Evolutionary conservation across 2,329 filamentous ascomycete genomes (phyloP).

Genomic region (Penicillium sp.): DNA sequence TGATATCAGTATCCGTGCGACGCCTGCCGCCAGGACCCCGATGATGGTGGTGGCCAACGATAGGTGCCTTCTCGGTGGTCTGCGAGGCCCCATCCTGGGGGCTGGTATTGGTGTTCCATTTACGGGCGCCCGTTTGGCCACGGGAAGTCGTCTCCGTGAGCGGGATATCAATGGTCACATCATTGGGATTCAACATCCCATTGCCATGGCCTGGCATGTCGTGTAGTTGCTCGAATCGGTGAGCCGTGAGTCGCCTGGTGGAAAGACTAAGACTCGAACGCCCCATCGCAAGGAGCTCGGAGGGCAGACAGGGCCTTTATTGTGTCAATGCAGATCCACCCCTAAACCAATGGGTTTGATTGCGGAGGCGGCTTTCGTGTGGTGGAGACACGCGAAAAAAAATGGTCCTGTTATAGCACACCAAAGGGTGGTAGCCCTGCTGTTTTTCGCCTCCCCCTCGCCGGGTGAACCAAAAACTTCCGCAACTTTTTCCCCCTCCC

Average conservation of each 20-base stretch:
- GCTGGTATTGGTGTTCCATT: conserved; percentile 33
- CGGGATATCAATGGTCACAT: conserved; percentile 62
- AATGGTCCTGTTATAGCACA: not conserved
- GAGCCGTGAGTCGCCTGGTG: conserved; percentile 45
- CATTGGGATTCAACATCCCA: conserved; percentile 47
- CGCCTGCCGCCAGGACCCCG: conserved; percentile 35
- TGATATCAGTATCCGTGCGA: conserved; percentile 28
- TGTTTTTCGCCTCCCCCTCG: conserved; percentile 6
- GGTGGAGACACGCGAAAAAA: conserved; percentile 10
- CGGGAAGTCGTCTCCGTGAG: conserved; percentile 56
- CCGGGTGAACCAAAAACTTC: not conserved
- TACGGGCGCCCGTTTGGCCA: conserved; percentile 48
- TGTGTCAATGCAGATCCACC: not conserved
- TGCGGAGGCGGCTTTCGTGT: not conserved
- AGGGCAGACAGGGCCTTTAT: conserved; percentile 11
- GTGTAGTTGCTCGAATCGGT: conserved; percentile 47
- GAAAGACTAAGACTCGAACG: conserved; percentile 38
- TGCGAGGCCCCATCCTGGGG: conserved; percentile 25
- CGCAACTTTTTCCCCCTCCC: not conserved
- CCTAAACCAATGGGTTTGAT: not conserved
- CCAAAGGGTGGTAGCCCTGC: not conserved
- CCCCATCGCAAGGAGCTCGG: conserved; percentile 30
- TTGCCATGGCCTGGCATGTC: conserved; percentile 38
- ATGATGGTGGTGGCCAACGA: conserved; percentile 20
- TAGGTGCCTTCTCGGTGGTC: conserved; percentile 33